Base-by-base conservation (phyloP, 75 land plant species). In the Selaginella tamariscina region DNA sequence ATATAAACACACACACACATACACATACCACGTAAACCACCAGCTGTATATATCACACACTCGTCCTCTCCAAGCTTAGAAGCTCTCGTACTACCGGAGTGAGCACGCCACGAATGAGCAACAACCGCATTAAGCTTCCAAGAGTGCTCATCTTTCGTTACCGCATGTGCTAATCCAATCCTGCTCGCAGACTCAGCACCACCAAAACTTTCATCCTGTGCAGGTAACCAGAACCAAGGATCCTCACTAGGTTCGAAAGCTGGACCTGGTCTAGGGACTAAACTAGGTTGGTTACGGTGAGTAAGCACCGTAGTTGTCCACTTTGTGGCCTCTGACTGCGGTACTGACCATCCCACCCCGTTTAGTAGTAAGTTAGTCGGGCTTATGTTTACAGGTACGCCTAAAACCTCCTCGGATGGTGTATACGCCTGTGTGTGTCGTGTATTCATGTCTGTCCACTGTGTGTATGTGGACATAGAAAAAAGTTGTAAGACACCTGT, bases 271-370 rank as follows among this genome's bases (percentile, higher is more conserved):
- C 15, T 39, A 5, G 15, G 11, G 49, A 39, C 49, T 39, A 39
- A 39, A 5, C 15, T 15, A 39, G 5, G 64, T 78, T 76, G 57
- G 69, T 63, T 67, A 56, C 56, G 32, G n/a, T 11, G 15, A 39
- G 49, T 39, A 39, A 39, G 15, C n/a, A n/a, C n/a, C 5, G 49
- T 5, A 2, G 22, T 33, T 29, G 79, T 71, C 77, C 74, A 77
- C 22, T 30, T 66, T 32, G 84, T 78, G 56, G 79, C 84, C 26
- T 59, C n/a, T 26, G 89, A 78, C 68, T 88, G 97, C 18, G 97
- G 89, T 66, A 80, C 77, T 21, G 94, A 91, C 97, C 97, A 88
- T 1, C 94, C 89, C 55, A 86, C 84, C 31, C 88, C 97, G 81
- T 88, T 78, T 33, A 91, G 80, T 63, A 88, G 77, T 63, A 88